Evolutionary conservation across 192 early-diverging fungal species (phyloP).

Genomic region (Gaertneriomyces sp.): DNA sequence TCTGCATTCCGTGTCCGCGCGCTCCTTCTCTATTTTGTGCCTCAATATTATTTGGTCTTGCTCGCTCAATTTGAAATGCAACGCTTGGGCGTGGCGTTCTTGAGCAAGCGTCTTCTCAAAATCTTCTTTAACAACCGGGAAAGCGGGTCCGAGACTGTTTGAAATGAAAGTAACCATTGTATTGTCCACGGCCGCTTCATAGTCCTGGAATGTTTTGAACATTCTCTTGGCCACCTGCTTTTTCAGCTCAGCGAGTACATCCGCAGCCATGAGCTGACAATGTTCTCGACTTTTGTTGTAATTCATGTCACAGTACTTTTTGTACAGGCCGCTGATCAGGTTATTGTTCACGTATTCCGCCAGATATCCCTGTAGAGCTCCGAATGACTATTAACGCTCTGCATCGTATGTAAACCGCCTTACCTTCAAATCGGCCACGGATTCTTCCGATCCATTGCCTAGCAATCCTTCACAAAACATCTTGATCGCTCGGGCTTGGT

Average conservation of each 20-base stretch:
- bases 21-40: too few relatives aligned
- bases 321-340: background rate
- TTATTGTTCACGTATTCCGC: background rate
- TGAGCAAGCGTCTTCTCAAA: too few relatives aligned
- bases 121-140: too few relatives aligned
- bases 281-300: background rate
- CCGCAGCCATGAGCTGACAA: background rate
- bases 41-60: too few relatives aligned
- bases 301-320: background rate
- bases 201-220: background rate
- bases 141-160: too few relatives aligned
- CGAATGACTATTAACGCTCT: background rate
- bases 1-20: too few relatives aligned
- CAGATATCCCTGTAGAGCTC: background rate
- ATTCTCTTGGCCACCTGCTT: background rate
- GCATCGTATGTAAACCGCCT: background rate
- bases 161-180: too few relatives aligned
- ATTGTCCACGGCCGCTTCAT: background rate
- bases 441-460: background rate
- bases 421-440: constrained; percentile 1
- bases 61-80: too few relatives aligned
- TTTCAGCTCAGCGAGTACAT: background rate
- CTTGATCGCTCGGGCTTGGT: background rate
- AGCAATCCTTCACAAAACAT: background rate
- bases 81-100: too few relatives aligned